Evolutionary conservation across 352 stramenopile species (phyloP).

Genomic region (Pelagophyceae sp.): DNA sequence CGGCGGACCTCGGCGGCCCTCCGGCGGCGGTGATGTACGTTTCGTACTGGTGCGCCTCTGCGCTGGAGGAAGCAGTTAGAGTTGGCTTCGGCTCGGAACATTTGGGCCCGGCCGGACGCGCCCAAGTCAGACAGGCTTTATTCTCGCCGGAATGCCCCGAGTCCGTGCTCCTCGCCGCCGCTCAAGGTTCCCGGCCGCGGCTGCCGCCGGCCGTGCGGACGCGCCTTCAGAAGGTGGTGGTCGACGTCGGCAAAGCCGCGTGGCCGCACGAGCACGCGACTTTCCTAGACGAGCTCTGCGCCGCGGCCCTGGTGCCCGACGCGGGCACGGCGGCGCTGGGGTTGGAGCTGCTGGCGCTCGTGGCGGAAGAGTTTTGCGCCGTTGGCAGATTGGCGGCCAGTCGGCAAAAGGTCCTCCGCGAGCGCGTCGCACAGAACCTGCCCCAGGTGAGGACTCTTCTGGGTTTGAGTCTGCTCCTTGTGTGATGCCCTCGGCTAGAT

Average conservation of each 20-base stretch:
- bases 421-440: neutral
- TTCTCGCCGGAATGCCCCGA: neutral
- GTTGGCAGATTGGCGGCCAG: neutral
- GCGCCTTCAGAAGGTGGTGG: neutral
- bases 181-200: neutral
- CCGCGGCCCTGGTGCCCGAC: neutral
- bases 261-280: neutral
- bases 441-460: too few relatives aligned
- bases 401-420: neutral
- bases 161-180: neutral
- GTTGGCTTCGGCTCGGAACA: neutral
- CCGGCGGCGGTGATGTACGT: neutral
- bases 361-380: conserved; percentile 7
- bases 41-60: conserved; percentile 3
- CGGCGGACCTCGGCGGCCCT: neutral
- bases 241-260: conserved; percentile 10
- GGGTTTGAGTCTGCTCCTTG: too few relatives aligned
- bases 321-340: conserved; percentile 4
- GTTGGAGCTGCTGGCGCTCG: neutral
- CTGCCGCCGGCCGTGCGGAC: neutral
- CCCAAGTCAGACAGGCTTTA: too few relatives aligned
- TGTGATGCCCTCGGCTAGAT: too few relatives aligned
- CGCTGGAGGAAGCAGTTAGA: conserved; percentile 3
- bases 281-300: conserved; percentile 12
- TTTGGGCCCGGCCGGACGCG: neutral